Percentiles rank a stretch among this genome's conserved stretches.
phyloP scores from a whole-genome alignment of 139 green algal genomes.

The Chloropicon primus region DNA sequence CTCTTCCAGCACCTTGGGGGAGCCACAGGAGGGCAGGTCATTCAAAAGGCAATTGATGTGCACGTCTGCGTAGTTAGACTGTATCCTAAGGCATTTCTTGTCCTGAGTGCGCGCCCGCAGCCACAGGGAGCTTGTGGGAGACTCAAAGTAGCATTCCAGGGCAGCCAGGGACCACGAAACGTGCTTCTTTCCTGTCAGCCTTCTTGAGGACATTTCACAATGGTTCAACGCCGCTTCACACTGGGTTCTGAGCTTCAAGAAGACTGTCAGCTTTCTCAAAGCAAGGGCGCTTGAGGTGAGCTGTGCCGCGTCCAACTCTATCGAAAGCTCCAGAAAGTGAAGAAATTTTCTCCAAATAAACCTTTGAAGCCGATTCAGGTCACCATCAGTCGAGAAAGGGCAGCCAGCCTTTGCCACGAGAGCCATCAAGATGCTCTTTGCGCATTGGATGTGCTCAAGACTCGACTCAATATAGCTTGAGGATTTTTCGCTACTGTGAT shows the following conservation, averaged over 20 bases:
- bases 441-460: not conserved
- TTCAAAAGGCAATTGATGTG: not conserved
- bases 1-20: not conserved
- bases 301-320: not conserved
- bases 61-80: not conserved
- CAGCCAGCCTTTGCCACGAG: not conserved
- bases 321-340: not conserved
- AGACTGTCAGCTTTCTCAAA: not conserved
- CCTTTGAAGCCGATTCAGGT: not conserved
- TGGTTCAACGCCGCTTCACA: not conserved
- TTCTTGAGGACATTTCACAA: not conserved
- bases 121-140: not conserved
- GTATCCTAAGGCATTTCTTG: not conserved
- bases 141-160: not conserved
- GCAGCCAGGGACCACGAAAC: not conserved
- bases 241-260: not conserved
- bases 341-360: not conserved
- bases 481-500: too few species aligned
- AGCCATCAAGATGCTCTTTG: not conserved
- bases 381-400: not conserved
- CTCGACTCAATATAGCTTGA: too few species aligned
- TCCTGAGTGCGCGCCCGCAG: not conserved
- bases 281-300: not conserved
- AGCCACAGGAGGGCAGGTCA: not conserved
- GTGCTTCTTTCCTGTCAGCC: not conserved